These are phyloP conservation scores for Trichoderma asperelloides DNA, from an alignment of 495 filamentous ascomycete genomes.

Conservation along the genomic window DNA sequence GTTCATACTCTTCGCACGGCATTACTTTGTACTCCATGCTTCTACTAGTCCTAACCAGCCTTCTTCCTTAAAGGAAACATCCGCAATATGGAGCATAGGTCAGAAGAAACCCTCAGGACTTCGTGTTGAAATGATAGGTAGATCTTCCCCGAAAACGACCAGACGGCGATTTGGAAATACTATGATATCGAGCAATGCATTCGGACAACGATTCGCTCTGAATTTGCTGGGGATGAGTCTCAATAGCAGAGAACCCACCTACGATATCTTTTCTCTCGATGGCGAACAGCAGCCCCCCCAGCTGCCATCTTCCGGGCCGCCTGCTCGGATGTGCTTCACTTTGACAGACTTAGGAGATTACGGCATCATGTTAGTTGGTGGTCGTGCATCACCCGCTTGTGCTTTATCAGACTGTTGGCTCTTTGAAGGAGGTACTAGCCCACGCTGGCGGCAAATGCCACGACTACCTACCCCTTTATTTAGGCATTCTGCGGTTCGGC, in stretches of 20 bases:
- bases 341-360: constrained; percentile 47
- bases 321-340: constrained; percentile 67
- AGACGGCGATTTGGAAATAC: constrained; percentile 22
- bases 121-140: not conserved
- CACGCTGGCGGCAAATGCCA: constrained; percentile 50
- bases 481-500: constrained; percentile 57
- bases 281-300: constrained; percentile 15
- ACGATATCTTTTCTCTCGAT: constrained; percentile 45
- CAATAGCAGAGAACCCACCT: constrained; percentile 49
- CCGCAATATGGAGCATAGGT: not conserved
- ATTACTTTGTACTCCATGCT: constrained; percentile 78
- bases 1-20: constrained; percentile 73
- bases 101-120: not conserved
- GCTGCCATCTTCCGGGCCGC: constrained; percentile 28
- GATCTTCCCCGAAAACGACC: not conserved
- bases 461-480: constrained; percentile 58
- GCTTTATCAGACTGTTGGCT: constrained; percentile 67
- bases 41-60: not conserved
- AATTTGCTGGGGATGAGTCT: constrained; percentile 54
- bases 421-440: constrained; percentile 33
- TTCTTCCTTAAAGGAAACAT: not conserved
- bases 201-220: constrained; percentile 19
- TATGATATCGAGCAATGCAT: constrained; percentile 15
- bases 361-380: constrained; percentile 62
- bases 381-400: constrained; percentile 62